phyloP scores from a whole-genome alignment of 768 basidiomycete genomes.

The Pholiota molesta region DNA sequence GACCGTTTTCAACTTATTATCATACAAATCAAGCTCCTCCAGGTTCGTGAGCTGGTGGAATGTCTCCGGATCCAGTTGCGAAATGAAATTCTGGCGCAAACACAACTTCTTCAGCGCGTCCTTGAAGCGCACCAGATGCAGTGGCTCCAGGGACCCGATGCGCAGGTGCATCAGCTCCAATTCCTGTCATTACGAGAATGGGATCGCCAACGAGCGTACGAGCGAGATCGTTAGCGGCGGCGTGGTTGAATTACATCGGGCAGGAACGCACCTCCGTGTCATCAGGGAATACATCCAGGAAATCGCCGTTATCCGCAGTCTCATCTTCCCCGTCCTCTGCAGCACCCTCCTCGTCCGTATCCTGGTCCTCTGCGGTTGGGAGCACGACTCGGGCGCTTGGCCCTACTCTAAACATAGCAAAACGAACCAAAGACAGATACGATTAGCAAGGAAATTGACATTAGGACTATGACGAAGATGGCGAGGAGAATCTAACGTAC shows the following conservation, averaged over 20 bases:
- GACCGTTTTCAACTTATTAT: conserved; percentile 86
- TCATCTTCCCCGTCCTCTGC: conserved; percentile 42
- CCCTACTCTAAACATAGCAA: background rate
- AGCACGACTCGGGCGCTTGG: conserved; percentile 50
- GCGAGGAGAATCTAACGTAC: background rate
- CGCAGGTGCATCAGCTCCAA: conserved; percentile 84
- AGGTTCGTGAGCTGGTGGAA: conserved; percentile 68
- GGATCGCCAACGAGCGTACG: background rate
- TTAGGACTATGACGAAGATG: background rate
- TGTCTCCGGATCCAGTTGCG: conserved; percentile 69
- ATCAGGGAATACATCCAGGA: conserved; percentile 78
- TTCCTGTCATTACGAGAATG: conserved; percentile 53
- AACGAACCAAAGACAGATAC: background rate
- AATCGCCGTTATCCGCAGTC: conserved; percentile 62
- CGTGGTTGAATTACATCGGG: background rate
- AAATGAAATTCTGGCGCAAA: conserved; percentile 85
- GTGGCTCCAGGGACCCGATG: conserved; percentile 63
- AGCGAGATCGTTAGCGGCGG: background rate
- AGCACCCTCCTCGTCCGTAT: conserved; percentile 43
- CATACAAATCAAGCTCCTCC: conserved; percentile 94
- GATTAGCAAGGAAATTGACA: background rate
- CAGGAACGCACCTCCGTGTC: conserved; percentile 70
- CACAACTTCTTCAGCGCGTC: conserved; percentile 71
- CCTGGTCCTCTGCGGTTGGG: conserved; percentile 40
- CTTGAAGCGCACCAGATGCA: conserved; percentile 79